Evolutionary conservation across 2,329 filamentous ascomycete species (phyloP).

Genomic region (Fusarium sp.): DNA sequence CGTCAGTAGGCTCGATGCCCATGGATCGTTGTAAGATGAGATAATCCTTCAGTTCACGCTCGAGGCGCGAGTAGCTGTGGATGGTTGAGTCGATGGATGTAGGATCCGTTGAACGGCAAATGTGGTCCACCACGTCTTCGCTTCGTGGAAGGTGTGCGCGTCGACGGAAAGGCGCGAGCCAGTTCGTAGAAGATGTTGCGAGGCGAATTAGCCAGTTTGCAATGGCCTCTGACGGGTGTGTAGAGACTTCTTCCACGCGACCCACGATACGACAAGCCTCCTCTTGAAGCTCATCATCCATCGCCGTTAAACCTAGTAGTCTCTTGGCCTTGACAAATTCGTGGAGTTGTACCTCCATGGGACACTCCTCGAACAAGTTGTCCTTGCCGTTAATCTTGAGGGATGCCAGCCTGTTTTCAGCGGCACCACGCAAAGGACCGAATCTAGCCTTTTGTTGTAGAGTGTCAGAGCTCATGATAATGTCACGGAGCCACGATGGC

Average conservation of each 20-base stretch:
- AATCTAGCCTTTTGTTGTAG: slow-evolving; percentile 57
- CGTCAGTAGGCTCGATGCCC: slow-evolving; percentile 61
- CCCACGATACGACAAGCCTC: slow-evolving; percentile 68
- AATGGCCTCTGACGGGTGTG: slow-evolving; percentile 58
- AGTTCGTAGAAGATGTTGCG: slow-evolving; percentile 59
- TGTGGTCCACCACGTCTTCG: slow-evolving; percentile 61
- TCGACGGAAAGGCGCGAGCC: slow-evolving; percentile 65
- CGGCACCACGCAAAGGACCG: slow-evolving; percentile 56
- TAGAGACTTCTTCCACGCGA: slow-evolving; percentile 63
- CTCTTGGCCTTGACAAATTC: slow-evolving; percentile 62
- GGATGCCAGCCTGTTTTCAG: slow-evolving; percentile 57
- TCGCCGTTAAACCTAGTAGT: slow-evolving; percentile 66
- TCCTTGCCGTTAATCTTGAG: slow-evolving; percentile 67
- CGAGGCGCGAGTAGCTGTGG: slow-evolving; percentile 65
- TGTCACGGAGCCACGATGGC: slow-evolving; percentile 66
- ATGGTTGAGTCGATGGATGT: slow-evolving; percentile 67
- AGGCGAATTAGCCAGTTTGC: slow-evolving; percentile 66
- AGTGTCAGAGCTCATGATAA: slow-evolving; percentile 61
- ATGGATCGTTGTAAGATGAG: slow-evolving; percentile 54
- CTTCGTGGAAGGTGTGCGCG: slow-evolving; percentile 66
- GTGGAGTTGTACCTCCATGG: slow-evolving; percentile 63
- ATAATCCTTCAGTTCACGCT: slow-evolving; percentile 64
- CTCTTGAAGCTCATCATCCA: slow-evolving; percentile 67
- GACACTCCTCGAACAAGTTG: slow-evolving; percentile 65
- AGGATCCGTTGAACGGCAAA: slow-evolving; percentile 61